Conservation (phyloP, 2,329 filamentous ascomycete genomes). For the Colletotrichum acutatum region DNA sequence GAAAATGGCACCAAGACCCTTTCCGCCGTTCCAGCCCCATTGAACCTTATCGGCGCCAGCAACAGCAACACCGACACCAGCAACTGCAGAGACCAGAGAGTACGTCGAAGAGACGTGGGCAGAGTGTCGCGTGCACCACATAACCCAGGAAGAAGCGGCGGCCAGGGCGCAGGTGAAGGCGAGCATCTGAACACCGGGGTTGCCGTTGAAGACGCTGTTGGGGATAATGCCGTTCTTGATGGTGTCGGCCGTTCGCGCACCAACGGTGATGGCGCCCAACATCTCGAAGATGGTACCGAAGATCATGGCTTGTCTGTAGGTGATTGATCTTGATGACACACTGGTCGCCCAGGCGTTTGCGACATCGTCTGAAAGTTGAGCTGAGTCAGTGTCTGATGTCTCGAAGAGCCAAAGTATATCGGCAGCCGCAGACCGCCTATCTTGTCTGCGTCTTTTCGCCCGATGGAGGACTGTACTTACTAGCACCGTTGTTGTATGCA, state of each 20-base stretch:
- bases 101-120: conserved; percentile 80
- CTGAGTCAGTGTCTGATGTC: conserved; percentile 16
- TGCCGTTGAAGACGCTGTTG: conserved; percentile 63
- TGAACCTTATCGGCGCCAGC: conserved; percentile 70
- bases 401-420: not conserved
- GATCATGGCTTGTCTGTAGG: conserved; percentile 76
- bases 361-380: conserved; percentile 73
- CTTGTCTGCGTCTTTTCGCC: not conserved
- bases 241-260: conserved; percentile 76
- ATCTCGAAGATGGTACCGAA: conserved; percentile 76
- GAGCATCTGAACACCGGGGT: conserved; percentile 75
- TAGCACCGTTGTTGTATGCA: conserved; percentile 83
- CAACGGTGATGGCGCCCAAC: conserved; percentile 73
- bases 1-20: conserved; percentile 78
- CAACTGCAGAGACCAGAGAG: conserved; percentile 75
- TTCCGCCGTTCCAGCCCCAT: conserved; percentile 77
- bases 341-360: conserved; percentile 86
- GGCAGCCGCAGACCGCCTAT: not conserved
- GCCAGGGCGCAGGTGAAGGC: conserved; percentile 74
- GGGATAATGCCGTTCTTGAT: conserved; percentile 85
- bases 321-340: conserved; percentile 81
- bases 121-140: conserved; percentile 82
- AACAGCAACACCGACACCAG: conserved; percentile 75
- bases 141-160: conserved; percentile 77
- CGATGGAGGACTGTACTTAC: conserved; percentile 57